These are phyloP conservation scores for Gardenia jasminoides DNA, from an alignment of 257 asterid genomes.

Conservation along the genomic window DNA sequence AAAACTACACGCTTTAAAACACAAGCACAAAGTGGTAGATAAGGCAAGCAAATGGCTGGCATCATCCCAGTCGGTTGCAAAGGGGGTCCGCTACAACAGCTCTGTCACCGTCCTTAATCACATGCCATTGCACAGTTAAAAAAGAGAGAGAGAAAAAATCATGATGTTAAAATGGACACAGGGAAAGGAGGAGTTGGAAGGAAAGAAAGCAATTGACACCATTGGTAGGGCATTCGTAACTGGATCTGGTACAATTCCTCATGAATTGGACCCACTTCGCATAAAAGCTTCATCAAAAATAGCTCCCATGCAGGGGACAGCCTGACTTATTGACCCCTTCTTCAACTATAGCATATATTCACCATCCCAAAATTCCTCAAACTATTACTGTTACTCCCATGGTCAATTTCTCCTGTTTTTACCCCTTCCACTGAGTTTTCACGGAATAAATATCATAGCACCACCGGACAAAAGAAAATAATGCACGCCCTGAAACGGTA, in stretches of 20 bases:
- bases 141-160: not conserved
- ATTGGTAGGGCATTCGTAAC: conserved; percentile 10
- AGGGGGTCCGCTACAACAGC: conserved; percentile 7
- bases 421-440: conserved; percentile 20
- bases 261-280: conserved; percentile 17
- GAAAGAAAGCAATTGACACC: not conserved
- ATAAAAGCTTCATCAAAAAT: conserved; percentile 22
- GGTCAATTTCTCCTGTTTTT: conserved; percentile 17
- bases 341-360: not conserved
- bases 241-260: conserved; percentile 12
- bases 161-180: conserved; percentile 16
- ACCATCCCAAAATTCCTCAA: not conserved
- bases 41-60: conserved; percentile 6
- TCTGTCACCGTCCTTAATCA: conserved; percentile 15
- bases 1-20: not conserved
- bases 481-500: conserved; percentile 55
- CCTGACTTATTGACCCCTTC: conserved; percentile 47
- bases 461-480: conserved; percentile 54
- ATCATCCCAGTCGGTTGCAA: not conserved
- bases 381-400: not conserved
- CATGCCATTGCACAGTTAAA: conserved; percentile 15
- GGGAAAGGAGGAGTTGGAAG: not conserved
- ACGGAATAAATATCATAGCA: conserved; percentile 20
- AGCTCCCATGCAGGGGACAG: conserved; percentile 81
- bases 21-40: conserved; percentile 7